Evolutionary conservation across 495 filamentous ascomycete species (phyloP).

Genomic region (Rhypophila decipiens): DNA sequence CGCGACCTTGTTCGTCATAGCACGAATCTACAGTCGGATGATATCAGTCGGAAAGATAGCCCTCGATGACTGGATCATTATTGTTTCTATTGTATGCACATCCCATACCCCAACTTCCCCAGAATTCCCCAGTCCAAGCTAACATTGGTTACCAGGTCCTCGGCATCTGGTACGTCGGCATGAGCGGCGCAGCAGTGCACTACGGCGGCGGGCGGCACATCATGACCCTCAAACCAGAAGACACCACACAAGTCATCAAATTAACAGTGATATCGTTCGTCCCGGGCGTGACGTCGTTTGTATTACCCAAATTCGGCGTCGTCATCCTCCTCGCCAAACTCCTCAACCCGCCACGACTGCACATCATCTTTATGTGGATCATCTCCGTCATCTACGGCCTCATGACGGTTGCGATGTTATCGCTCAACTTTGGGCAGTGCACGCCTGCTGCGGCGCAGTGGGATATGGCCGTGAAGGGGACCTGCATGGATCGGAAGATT

Average conservation of each 20-base stretch:
- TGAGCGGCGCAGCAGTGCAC: constrained; percentile 5
- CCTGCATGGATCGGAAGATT: constrained; percentile 28
- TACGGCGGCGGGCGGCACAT: constrained; percentile 23
- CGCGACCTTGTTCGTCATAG: constrained; percentile 20
- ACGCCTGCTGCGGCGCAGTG: constrained; percentile 35
- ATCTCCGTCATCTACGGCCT: constrained; percentile 19
- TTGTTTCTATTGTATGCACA: constrained; percentile 11
- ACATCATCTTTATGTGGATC: constrained; percentile 30
- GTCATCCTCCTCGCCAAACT: constrained; percentile 34
- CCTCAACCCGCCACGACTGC: constrained; percentile 23
- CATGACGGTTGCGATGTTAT: constrained; percentile 26
- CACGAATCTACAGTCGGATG: constrained; percentile 19
- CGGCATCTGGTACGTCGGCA: constrained; percentile 3
- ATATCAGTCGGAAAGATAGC: constrained; percentile 15
- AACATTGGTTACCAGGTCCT: no score
- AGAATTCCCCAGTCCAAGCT: neutral
- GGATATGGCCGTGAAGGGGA: constrained; percentile 25
- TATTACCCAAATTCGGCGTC: constrained; percentile 39
- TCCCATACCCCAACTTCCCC: neutral
- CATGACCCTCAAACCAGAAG: constrained; percentile 13
- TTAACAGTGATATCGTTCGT: constrained; percentile 32
- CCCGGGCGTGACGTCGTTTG: constrained; percentile 35
- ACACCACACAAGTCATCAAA: constrained; percentile 21
- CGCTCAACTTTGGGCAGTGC: constrained; percentile 38
- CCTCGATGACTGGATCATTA: constrained; percentile 19